These are phyloP conservation scores for Saccharum hybrid DNA, from an alignment of 202 grass and related monocot genomes.

Conservation along the genomic window DNA sequence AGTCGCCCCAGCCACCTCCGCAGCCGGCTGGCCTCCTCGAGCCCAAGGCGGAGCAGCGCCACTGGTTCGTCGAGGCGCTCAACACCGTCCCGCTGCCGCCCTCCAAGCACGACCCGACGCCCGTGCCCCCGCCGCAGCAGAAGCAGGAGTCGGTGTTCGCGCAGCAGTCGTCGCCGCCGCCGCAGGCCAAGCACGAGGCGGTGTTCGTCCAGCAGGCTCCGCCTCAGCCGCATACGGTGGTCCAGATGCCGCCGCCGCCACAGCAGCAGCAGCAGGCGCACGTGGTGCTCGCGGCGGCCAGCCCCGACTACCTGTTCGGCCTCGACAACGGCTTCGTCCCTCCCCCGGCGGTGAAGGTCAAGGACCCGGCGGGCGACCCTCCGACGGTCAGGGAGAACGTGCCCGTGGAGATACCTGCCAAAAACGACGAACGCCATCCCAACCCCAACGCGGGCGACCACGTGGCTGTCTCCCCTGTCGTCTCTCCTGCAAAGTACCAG, in stretches of 20 bases:
- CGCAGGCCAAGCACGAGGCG: slow-evolving; percentile 38
- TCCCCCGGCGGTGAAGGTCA: slow-evolving; percentile 78
- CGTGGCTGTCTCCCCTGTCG: slow-evolving; percentile 43
- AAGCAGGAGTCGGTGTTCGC: slow-evolving; percentile 41
- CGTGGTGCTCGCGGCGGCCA: not conserved
- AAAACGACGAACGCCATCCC: slow-evolving; percentile 59
- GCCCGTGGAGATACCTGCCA: slow-evolving; percentile 61
- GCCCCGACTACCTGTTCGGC: slow-evolving; percentile 81
- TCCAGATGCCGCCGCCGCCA: not conserved
- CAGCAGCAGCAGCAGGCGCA: slow-evolving; percentile 15
- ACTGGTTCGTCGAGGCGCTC: slow-evolving; percentile 77
- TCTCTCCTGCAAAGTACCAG: slow-evolving; percentile 62
- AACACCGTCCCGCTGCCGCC: slow-evolving; percentile 46
- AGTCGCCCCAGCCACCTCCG: not conserved
- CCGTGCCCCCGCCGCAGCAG: not conserved
- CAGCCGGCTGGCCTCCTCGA: slow-evolving; percentile 59
- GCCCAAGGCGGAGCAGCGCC: slow-evolving; percentile 61
- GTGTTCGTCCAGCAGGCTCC: slow-evolving; percentile 22
- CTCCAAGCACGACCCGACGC: not conserved
- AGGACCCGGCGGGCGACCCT: slow-evolving; percentile 55
- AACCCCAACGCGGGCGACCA: slow-evolving; percentile 33
- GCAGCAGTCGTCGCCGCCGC: slow-evolving; percentile 14
- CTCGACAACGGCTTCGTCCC: slow-evolving; percentile 79
- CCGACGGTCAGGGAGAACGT: slow-evolving; percentile 48
- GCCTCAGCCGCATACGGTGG: slow-evolving; percentile 20